Conservation (phyloP, 169 alveolate genomes). For the Plasmodium vivax region DNA sequence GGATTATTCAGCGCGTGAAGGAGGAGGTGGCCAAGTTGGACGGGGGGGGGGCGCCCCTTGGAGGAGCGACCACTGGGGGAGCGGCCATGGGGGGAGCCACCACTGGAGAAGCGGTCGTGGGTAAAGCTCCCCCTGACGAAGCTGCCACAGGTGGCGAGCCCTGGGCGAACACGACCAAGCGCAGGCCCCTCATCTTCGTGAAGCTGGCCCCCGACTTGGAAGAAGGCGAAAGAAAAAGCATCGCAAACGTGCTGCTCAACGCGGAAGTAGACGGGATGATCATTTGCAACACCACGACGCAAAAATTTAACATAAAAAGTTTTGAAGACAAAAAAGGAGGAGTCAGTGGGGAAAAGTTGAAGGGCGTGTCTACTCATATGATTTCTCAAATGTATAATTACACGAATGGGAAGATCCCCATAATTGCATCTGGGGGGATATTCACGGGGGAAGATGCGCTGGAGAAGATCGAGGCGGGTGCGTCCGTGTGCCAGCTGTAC, state of each 20-base stretch:
- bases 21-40: conserved; percentile 62
- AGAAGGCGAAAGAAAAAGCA: conserved; percentile 82
- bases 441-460: conserved; percentile 87
- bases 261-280: conserved; percentile 87
- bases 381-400: conserved; percentile 86
- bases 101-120: neutral
- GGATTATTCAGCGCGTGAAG: conserved; percentile 78
- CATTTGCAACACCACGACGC: conserved; percentile 88
- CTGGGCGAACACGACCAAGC: conserved; percentile 76
- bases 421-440: conserved; percentile 92
- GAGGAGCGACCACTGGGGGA: neutral
- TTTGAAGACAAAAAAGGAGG: conserved; percentile 85
- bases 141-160: conserved; percentile 8
- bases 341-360: conserved; percentile 87
- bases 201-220: conserved; percentile 86
- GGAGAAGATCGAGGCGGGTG: conserved; percentile 90
- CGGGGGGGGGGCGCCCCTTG: neutral
- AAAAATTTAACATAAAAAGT: conserved; percentile 2
- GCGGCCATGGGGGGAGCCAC: neutral
- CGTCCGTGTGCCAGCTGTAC: conserved; percentile 87
- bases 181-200: conserved; percentile 62
- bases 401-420: conserved; percentile 85
- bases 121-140: neutral
- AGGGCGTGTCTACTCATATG: conserved; percentile 80
- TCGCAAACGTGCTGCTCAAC: conserved; percentile 88